Evolutionary conservation across 495 filamentous ascomycete species (phyloP), one percentile per base, ranked within the genome.

Genomic region (Bathelium albidoporum): DNA sequence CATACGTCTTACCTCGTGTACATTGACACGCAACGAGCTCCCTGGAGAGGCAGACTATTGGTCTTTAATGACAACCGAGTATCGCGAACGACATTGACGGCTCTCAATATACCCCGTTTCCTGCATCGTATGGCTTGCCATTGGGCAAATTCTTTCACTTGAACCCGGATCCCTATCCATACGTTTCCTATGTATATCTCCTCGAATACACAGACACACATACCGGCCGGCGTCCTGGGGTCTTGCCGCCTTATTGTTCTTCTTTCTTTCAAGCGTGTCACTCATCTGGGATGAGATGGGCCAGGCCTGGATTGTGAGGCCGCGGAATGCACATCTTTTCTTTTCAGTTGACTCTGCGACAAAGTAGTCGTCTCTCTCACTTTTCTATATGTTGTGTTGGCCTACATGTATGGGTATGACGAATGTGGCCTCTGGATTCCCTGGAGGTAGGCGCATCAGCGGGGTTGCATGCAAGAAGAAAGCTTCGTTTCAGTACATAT

Each of bases 181-280:
- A 29, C 49, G 20, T 55, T 29, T 55, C 49, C 24, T 55, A 28
- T 55, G 49, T 55, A 55, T 16, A 55, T 55, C 29, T 55, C 22
- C 49, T 11, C 24, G 20, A 26, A 29, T 14, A 39, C 34, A 39
- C 34, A 39, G 34, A 39, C 34, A 55, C 49, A 55, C 29, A n/a
- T n/a, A n/a, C n/a, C n/a, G 26, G 24, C 12, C 5, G 49, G 49
- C 49, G 49, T 55, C 29, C 22, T n/a, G 49, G 29, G 34, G 29
- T 55, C 49, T 55, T 49, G 44, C 44, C 44, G 44, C 44, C 44
- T n/a, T n/a, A n/a, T n/a, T n/a, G n/a, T n/a, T n/a, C n/a, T n/a
- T n/a, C n/a, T n/a, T n/a, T n/a, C n/a, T 55, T 55, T 29, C 22
- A 55, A 9, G 49, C 49, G 49, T 14, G 14, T 5, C 5, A 28